A percentile compares a stretch with the other conserved stretches of the same genome.
phyloP scores from a whole-genome alignment of 495 filamentous ascomycete genomes.

The Penicillium robsamsonii region DNA sequence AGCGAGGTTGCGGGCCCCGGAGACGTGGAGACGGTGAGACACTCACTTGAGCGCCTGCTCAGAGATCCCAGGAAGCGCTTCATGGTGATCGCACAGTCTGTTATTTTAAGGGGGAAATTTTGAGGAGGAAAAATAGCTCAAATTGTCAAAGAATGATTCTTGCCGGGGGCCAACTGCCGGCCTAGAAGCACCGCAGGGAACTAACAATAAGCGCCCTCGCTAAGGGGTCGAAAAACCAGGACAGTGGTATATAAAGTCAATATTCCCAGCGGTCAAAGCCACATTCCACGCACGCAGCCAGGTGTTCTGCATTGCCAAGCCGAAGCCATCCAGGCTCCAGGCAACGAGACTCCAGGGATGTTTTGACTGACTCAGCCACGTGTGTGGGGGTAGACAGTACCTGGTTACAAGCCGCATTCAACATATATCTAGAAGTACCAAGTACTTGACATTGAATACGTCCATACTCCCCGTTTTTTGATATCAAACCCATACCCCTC shows the following conservation, averaged over 20 bases:
- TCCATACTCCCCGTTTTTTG: no score
- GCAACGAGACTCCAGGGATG: background rate
- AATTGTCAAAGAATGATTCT: slow-evolving; percentile 1
- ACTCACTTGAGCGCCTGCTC: slow-evolving; percentile 31
- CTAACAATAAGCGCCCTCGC: slow-evolving; percentile 4
- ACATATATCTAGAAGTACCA: background rate
- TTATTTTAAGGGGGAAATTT: slow-evolving; percentile 1
- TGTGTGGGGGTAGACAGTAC: slow-evolving; percentile 2
- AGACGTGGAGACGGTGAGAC: slow-evolving; percentile 12
- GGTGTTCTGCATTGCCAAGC: background rate
- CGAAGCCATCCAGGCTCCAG: slow-evolving; percentile 7
- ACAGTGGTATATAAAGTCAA: background rate
- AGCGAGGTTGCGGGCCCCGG: slow-evolving; percentile 6
- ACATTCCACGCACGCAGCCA: slow-evolving; percentile 2
- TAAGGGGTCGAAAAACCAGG: background rate
- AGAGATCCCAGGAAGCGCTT: slow-evolving; percentile 20
- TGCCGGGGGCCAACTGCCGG: slow-evolving; percentile 4
- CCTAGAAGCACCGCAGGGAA: slow-evolving; percentile 2
- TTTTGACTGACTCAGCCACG: slow-evolving; percentile 5
- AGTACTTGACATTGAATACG: background rate
- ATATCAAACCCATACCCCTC: background rate
- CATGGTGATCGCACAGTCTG: slow-evolving; percentile 8
- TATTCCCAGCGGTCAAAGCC: slow-evolving; percentile 1
- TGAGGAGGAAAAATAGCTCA: background rate
- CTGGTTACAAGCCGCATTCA: background rate